Percentiles rank a stretch among this genome's conserved stretches.
Evolutionary conservation across 2,329 filamentous ascomycete genomes (phyloP).

Genomic region (Cordyceps cicadae): DNA sequence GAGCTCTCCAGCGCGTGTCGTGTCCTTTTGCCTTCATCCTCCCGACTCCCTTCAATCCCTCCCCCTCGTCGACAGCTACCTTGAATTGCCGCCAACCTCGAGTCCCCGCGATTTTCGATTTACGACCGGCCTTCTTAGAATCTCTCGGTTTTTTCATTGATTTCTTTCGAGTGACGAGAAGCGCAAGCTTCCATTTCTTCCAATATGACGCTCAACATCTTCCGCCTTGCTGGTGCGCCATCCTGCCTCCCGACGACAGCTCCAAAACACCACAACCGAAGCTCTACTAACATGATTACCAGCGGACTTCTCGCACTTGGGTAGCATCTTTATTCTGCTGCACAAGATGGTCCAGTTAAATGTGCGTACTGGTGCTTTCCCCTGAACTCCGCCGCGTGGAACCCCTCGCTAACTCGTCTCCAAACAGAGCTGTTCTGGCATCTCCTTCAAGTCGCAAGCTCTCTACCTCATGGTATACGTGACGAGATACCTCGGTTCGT

Average conservation of each 20-base stretch:
- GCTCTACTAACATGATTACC: conserved; percentile 15
- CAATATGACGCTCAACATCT: conserved; percentile 47
- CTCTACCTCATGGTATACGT: conserved; percentile 91
- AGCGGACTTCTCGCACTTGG: conserved; percentile 94
- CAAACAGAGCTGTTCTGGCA: conserved; percentile 95
- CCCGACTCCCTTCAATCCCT: conserved; percentile 7
- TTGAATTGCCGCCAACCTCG: neutral
- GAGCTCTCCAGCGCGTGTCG: conserved; percentile 19
- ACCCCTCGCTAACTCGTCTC: conserved; percentile 17
- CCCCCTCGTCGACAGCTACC: neutral
- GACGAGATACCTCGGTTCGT: conserved; percentile 76
- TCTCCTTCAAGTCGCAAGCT: conserved; percentile 98
- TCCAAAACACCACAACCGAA: conserved; percentile 10
- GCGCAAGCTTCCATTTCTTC: conserved; percentile 4
- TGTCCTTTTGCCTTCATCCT: conserved; percentile 16
- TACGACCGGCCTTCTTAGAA: neutral
- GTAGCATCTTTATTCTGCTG: conserved; percentile 87
- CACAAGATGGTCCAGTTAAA: conserved; percentile 94
- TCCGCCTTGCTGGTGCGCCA: conserved; percentile 47
- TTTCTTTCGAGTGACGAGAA: neutral
- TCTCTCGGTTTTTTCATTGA: neutral
- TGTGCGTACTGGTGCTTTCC: conserved; percentile 42
- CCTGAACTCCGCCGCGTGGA: neutral
- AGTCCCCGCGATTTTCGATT: neutral
- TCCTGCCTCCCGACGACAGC: neutral